Percentiles rank a stretch among this genome's conserved stretches.
phyloP scores from a whole-genome alignment of 805 yeast species.

The Tanozyma kutaoensis region DNA sequence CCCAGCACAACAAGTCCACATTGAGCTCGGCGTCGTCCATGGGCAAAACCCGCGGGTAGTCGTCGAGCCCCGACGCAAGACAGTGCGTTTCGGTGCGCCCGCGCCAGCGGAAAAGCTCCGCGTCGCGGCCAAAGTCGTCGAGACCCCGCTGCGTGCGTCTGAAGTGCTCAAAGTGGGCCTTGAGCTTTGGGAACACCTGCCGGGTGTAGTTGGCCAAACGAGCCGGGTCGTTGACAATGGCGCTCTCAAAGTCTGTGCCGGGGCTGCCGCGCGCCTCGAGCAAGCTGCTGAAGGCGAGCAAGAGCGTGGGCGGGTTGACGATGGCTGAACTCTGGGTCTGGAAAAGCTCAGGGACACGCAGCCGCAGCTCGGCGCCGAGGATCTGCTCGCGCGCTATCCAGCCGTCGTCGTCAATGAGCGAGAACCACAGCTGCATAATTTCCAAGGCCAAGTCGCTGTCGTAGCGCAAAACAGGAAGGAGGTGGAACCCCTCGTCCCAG shows the following conservation, averaged over 20 bases:
- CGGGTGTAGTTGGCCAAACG: slow-evolving; percentile 43
- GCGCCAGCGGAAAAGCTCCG: slow-evolving; percentile 82
- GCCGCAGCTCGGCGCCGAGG: slow-evolving; percentile 80
- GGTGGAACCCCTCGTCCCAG: slow-evolving; percentile 98
- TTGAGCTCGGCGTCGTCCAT: slow-evolving; percentile 85
- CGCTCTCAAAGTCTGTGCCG: slow-evolving; percentile 27
- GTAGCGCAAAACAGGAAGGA: slow-evolving; percentile 67
- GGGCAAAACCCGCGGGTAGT: slow-evolving; percentile 74
- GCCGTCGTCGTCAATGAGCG: slow-evolving; percentile 75
- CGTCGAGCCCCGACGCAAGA: slow-evolving; percentile 89
- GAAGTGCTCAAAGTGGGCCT: slow-evolving; percentile 76
- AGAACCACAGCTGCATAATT: slow-evolving; percentile 78
- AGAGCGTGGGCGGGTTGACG: slow-evolving; percentile 92
- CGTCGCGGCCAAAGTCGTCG: slow-evolving; percentile 54
- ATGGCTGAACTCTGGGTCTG: slow-evolving; percentile 76
- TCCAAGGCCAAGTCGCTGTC: slow-evolving; percentile 76
- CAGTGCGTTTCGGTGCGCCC: slow-evolving; percentile 82
- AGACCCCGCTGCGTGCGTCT: slow-evolving; percentile 63
- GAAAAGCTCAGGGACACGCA: slow-evolving; percentile 75
- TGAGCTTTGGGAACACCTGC: slow-evolving; percentile 62
- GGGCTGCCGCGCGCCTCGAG: slow-evolving; percentile 16
- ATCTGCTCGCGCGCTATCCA: slow-evolving; percentile 97
- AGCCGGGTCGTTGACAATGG: slow-evolving; percentile 46
- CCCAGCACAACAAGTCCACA: slow-evolving; percentile 85
- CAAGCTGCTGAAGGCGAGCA: slow-evolving; percentile 55